Conservation (phyloP, 768 basidiomycete species). For the Suillus clintonianus region DNA sequence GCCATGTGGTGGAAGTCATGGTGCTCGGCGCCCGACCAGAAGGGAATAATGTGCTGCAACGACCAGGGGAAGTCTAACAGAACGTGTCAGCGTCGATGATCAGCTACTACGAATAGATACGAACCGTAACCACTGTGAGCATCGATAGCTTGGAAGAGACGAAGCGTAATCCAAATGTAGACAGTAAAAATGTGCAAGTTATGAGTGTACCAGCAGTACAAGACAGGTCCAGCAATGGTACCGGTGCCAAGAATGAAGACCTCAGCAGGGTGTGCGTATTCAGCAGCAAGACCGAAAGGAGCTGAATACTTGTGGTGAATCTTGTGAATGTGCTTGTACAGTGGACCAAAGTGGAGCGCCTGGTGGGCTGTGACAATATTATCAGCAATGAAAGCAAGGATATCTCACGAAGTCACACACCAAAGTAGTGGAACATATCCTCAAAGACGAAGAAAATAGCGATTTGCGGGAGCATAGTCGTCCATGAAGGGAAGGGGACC, state of each 20-base stretch:
- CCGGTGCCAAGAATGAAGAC: constrained; percentile 93
- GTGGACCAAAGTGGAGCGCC: constrained; percentile 77
- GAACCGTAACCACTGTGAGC: constrained; percentile 94
- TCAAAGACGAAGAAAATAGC: constrained; percentile 94
- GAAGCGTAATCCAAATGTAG: constrained; percentile 90
- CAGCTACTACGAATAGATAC: constrained; percentile 20
- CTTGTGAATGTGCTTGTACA: constrained; percentile 95
- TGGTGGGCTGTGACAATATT: constrained; percentile 65
- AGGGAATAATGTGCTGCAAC: constrained; percentile 85
- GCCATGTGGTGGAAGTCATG: constrained; percentile 99
- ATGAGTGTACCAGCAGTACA: constrained; percentile 77
- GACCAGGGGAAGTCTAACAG: constrained; percentile 94
- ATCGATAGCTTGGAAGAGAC: constrained; percentile 96
- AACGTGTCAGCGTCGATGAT: not conserved
- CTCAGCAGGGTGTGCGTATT: constrained; percentile 97
- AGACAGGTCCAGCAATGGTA: constrained; percentile 83
- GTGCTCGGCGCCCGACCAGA: constrained; percentile 98
- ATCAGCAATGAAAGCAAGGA: constrained; percentile 3
- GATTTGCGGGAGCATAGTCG: constrained; percentile 73
- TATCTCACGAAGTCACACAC: constrained; percentile 36
- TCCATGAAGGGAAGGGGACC: constrained; percentile 82
- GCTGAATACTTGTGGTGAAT: constrained; percentile 97
- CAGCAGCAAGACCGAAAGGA: constrained; percentile 95
- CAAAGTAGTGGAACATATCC: constrained; percentile 92
- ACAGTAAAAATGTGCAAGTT: constrained; percentile 89